Evolutionary conservation across 108 stramenopile species (phyloP), one percentile per base, ranked within the genome.

Genomic region (Cyclotella atomus): DNA sequence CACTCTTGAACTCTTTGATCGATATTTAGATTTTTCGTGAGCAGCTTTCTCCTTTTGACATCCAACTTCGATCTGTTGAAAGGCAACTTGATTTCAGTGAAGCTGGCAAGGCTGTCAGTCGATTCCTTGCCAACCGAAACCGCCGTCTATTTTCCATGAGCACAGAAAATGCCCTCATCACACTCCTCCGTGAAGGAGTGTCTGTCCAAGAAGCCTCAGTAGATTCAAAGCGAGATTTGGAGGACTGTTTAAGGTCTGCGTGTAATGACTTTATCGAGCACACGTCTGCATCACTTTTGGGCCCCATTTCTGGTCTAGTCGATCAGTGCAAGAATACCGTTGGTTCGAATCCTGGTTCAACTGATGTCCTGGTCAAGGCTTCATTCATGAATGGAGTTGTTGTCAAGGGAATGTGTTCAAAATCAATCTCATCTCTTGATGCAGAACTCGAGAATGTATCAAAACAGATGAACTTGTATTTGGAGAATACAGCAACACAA

Each of bases 41-140:
- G 70, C 97, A 97, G 68, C 87, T 97, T 3, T 92, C 93, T 46
- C 97, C 97, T 7, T 97, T 97, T 77, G 94, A 96, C 65, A 88
- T 97, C 28, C 90, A 96, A 55, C 80, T 97, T 3, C 91, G 91
- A 14, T 84, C 89, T 16, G 91, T 95, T 1, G 94, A 95, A 73
- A 82, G 92, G 7, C 91, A 91, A 68, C 87, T 97, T 47, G 95
- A 97, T 74, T 97, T 97, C 66, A 87, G 84, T 69, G 87, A 91
- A 69, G 91, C 96, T 14, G 92, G 93, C 4, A 88, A 86, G 41
- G 94, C 94, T 25, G 88, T 97, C 15, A 88, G 86, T 45, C 86
- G 89, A 8, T 95, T 95, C 79, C 71, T 96, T 34, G 92, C 91
- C 66, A 94, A 92, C 71, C 90, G 91, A 35, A 92, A 93, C 36